Base-by-base conservation (phyloP, 495 filamentous ascomycete genomes). In the Thermothielavioides terrestris region DNA sequence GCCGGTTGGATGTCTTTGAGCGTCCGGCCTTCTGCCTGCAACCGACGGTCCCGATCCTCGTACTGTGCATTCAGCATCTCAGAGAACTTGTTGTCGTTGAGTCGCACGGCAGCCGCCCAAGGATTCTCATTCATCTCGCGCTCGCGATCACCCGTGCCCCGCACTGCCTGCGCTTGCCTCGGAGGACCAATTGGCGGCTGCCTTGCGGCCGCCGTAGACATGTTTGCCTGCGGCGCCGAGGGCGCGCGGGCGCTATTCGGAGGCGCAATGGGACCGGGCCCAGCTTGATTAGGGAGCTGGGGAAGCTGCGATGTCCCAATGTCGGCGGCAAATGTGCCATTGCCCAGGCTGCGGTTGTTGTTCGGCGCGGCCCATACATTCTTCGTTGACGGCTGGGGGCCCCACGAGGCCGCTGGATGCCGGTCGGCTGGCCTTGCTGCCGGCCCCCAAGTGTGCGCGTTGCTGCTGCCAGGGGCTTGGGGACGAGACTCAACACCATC, bases 321-420 rank as follows among this genome's bases (percentile, higher is more conserved):
- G 45, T 78, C 73, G 40, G 79, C 75, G 40, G 81, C 79, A 58
- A 89, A 89, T 3, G 85, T 85, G n/a, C 86, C 86, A 56, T 89
- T 89, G 2, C 86, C 86, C 20, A 89, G 72, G 18, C 77, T 79
- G 48, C 79, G 78, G 55, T 86, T 79, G 58, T 77, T 83, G 40
- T 74, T 80, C 7, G 84, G 74, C n/a, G 82, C 79, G 28, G 84
- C 85, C 86, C 86, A 89, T 6, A 85, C 79, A 57, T 84, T 88
- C 42, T 77, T 72, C 22, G 77, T 66, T 1, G 72, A 22, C 6
- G 67, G 55, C 37, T 71, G 70, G 15, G 54, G 52, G 14, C 58
- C 57, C 54, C 62, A 59, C n/a, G n/a, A n/a, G 53, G 63, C 66
- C 6, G 63, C 52, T 10, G 61, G 44, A 41, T 65, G 68, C 4